These are phyloP conservation scores for Biscogniauxia sp. DNA, from an alignment of 2,329 filamentous ascomycete genomes.

Conservation along the genomic window DNA sequence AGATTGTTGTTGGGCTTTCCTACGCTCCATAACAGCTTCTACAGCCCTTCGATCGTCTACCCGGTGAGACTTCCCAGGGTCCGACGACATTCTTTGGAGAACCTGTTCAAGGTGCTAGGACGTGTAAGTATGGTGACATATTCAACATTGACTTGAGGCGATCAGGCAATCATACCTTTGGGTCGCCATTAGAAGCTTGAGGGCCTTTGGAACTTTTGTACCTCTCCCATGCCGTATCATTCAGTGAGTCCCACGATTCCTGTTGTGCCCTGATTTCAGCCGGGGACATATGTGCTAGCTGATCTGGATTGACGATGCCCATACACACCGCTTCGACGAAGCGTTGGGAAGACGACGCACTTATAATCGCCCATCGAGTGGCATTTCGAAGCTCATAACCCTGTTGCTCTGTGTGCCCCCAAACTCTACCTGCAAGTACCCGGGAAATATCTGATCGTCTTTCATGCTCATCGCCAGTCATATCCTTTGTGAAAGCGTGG, in stretches of 20 bases:
- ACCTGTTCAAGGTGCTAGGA: slow-evolving; percentile 21
- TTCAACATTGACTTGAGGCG: slow-evolving; percentile 4
- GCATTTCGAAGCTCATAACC: slow-evolving; percentile 4
- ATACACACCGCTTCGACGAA: slow-evolving; percentile 25
- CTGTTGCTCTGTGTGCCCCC: slow-evolving; percentile 5
- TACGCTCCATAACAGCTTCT: slow-evolving; percentile 18
- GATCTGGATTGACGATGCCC: slow-evolving; percentile 12
- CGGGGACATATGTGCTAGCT: slow-evolving; percentile 19
- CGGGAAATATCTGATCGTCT: slow-evolving; percentile 9
- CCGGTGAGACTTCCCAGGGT: slow-evolving; percentile 22
- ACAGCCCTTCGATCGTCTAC: slow-evolving; percentile 26
- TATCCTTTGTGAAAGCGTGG: slow-evolving; percentile 11
- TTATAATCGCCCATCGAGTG: slow-evolving; percentile 19
- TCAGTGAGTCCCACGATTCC: slow-evolving; percentile 7
- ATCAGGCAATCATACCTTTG: slow-evolving; percentile 23
- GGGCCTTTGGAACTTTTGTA: slow-evolving; percentile 5
- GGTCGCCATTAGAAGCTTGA: slow-evolving; percentile 9
- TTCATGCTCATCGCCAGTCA: slow-evolving; percentile 4
- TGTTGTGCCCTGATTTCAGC: slow-evolving; percentile 7
- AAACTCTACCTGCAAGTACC: slow-evolving; percentile 16
- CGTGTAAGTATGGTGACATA: slow-evolving; percentile 11
- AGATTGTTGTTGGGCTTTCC: slow-evolving; percentile 17
- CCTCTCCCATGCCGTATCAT: slow-evolving; percentile 15
- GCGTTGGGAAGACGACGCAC: slow-evolving; percentile 13
- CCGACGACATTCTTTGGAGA: slow-evolving; percentile 15